A percentile compares a stretch with the other conserved stretches of the same genome.
phyloP scores from a whole-genome alignment of 345 rosid genomes.

The Hypericum perforatum region DNA sequence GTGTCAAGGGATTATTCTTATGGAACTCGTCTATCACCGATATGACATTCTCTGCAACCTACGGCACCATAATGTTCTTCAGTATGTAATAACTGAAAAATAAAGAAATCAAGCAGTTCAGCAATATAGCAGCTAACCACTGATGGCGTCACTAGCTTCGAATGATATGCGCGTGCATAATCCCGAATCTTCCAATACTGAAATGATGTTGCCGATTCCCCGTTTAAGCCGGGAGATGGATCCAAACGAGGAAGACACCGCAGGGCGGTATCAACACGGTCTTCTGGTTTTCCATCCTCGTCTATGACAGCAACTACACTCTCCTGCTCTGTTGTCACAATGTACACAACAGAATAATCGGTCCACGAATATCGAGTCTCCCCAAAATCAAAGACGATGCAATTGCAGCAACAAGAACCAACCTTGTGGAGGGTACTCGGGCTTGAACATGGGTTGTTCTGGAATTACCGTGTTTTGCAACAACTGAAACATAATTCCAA shows the following conservation, averaged over 20 bases:
- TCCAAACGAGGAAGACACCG: slow-evolving; percentile 59
- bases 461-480: slow-evolving; percentile 63
- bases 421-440: slow-evolving; percentile 86
- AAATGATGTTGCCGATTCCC: slow-evolving; percentile 29
- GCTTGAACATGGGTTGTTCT: slow-evolving; percentile 78
- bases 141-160: slow-evolving; percentile 60
- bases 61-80: slow-evolving; percentile 15
- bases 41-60: slow-evolving; percentile 62
- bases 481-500: slow-evolving; percentile 27
- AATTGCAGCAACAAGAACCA: background rate
- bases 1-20: slow-evolving; percentile 49
- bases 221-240: slow-evolving; percentile 37
- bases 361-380: too few species aligned
- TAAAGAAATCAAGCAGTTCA: background rate
- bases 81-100: background rate
- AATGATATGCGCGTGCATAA: slow-evolving; percentile 67
- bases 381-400: too few species aligned
- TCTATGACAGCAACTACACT: slow-evolving; percentile 31
- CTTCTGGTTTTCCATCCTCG: slow-evolving; percentile 58
- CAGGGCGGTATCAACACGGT: slow-evolving; percentile 51
- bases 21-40: slow-evolving; percentile 44
- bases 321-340: slow-evolving; percentile 45
- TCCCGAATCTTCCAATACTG: slow-evolving; percentile 89
- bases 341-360: too few species aligned
- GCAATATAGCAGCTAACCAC: slow-evolving; percentile 30